Evolutionary conservation across 2,329 filamentous ascomycete genomes (phyloP), one percentile per base, ranked within the genome.

Genomic region (Fusarium newnesense): DNA sequence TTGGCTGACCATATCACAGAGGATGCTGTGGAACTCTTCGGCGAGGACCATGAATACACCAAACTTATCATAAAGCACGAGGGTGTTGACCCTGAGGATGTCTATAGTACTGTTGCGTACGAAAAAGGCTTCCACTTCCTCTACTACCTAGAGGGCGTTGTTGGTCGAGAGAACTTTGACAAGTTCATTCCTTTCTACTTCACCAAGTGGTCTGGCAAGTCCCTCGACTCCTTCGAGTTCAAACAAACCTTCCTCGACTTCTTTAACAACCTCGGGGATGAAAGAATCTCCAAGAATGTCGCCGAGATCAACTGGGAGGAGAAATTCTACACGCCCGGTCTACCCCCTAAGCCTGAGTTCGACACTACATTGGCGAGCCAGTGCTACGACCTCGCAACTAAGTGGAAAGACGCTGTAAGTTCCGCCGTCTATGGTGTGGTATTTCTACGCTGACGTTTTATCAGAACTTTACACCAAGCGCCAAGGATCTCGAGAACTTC

Each of bases 161-260:
- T 98, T 8, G 94, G 94, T 40, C 92, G 93, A 69, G 87, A 92
- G n/a, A 93, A 93, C 80, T 99, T 96, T 85, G 94, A 98, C 86
- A 93, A 91, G 76, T 99, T 98, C 83, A 98, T 98, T 79, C 95
- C 95, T 21, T 91, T 97, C 82, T 98, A 98, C 85, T 98, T 98
- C 81, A 91, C 88, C 36, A 94, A 89, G 43, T 98, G 93, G 89
- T 91, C 93, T 64, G 89, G 90, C 79, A 96, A 95, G 82, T 97
- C 94, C 5, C 88, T 99, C 12, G 95, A 98, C 83, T 97, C 94
- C 4, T 97, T 93, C 77, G 94, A 98, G 79, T 99, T 99, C 88
- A 97, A 96, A 81, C 87, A 92, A 56, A 97, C 94, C 2, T 91
- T 98, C 59, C 81, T 97, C 40, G 89, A 93, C 72, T 98, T 97